Conservation (phyloP, 2,329 filamentous ascomycete genomes). For the Paradendryphiella salina region DNA sequence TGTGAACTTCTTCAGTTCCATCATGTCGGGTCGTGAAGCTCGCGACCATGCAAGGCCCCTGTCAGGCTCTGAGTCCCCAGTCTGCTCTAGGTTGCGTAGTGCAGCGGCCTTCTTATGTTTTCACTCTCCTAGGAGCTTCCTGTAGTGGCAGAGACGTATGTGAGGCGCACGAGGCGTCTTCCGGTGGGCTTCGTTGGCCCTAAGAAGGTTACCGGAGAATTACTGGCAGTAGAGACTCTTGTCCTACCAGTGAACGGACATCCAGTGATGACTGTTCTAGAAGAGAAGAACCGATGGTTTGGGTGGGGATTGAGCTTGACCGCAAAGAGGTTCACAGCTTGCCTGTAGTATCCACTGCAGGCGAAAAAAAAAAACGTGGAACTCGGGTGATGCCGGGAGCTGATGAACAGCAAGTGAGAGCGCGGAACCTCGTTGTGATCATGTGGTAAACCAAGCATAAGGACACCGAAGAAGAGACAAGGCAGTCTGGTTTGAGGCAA, state of each 20-base stretch:
- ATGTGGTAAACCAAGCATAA: not conserved
- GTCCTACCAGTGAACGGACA: not conserved
- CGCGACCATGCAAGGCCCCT: not conserved
- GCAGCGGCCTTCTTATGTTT: not conserved
- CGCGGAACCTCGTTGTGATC: not conserved
- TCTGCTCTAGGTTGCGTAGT: not conserved
- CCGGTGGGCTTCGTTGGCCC: not conserved
- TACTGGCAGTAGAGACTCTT: not conserved
- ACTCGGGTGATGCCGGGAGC: not conserved
- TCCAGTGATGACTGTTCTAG: not conserved
- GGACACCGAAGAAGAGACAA: not conserved
- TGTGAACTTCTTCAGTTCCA: not conserved
- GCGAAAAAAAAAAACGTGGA: not conserved
- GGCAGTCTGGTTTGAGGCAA: not conserved
- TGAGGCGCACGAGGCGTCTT: not conserved
- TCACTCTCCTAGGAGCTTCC: slow-evolving; percentile 2
- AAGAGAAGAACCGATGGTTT: not conserved
- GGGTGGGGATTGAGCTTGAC: not conserved
- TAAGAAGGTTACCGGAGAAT: not conserved
- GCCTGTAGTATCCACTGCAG: not conserved
- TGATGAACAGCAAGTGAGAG: not conserved
- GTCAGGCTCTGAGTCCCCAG: not conserved
- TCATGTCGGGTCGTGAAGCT: not conserved
- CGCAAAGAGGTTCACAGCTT: not conserved
- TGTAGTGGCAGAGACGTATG: not conserved